phyloP scores from a whole-genome alignment of 208 protist species.

The Willaertia magna region DNA sequence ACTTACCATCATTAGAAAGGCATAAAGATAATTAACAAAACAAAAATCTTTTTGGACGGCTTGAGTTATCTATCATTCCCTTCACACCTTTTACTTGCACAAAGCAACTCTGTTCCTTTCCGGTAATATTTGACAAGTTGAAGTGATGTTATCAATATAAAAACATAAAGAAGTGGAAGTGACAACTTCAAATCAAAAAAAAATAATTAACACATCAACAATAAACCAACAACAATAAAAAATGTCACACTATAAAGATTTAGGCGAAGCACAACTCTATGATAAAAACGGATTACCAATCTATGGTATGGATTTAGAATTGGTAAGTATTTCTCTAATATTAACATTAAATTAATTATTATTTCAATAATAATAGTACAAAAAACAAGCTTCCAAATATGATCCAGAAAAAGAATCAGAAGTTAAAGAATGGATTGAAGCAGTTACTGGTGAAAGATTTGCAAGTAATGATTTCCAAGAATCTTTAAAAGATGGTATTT shows the following conservation, averaged over 20 bases:
- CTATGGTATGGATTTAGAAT: slow-evolving; percentile 15
- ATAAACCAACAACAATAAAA: background rate
- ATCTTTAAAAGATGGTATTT: background rate
- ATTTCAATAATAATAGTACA: background rate
- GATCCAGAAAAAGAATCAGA: slow-evolving; percentile 7
- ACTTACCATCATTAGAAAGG: too few relatives aligned
- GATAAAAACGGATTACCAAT: slow-evolving; percentile 11
- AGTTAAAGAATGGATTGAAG: background rate
- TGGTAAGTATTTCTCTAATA: background rate
- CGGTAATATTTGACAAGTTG: slow-evolving; percentile 1
- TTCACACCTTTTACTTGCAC: too few relatives aligned
- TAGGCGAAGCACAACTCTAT: background rate
- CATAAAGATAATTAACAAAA: too few relatives aligned
- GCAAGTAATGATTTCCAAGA: background rate
- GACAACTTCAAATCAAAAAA: background rate
- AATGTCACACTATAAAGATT: background rate
- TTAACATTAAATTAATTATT: too few relatives aligned
- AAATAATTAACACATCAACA: background rate
- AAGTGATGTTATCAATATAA: background rate
- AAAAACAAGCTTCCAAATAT: background rate
- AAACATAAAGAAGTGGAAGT: too few relatives aligned
- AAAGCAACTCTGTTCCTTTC: too few relatives aligned
- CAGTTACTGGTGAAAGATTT: background rate
- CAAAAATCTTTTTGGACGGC: too few relatives aligned
- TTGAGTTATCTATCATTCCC: too few relatives aligned